Conservation (phyloP, 345 rosid species). For the Eucalyptus pauciflora region DNA sequence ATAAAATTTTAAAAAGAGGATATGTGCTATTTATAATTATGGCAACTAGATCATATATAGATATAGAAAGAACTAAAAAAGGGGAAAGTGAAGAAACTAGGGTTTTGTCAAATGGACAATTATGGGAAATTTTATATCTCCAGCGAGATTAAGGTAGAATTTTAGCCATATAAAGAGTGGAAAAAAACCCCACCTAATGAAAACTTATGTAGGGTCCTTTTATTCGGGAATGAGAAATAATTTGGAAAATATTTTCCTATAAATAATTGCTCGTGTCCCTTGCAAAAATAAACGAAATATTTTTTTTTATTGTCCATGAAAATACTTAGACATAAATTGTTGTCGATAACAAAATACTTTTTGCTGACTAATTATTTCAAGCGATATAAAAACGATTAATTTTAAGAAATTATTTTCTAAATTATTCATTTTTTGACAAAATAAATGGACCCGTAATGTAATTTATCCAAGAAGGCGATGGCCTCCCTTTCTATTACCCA, state of each 20-base stretch:
- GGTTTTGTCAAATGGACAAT: neutral
- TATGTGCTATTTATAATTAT: neutral
- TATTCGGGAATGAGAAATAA: neutral
- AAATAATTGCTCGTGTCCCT: neutral
- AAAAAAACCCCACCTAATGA: neutral
- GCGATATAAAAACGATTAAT: accelerated
- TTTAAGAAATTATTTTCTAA: neutral
- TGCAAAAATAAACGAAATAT: neutral
- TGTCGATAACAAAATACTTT: neutral
- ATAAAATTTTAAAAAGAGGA: neutral
- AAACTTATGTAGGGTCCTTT: neutral
- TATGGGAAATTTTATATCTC: neutral
- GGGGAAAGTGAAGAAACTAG: neutral
- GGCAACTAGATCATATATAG: neutral
- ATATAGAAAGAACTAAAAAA: neutral
- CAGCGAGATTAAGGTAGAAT: neutral
- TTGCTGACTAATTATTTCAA: neutral
- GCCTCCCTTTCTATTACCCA: neutral
- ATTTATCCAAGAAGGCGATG: neutral
- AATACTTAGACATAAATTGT: neutral
- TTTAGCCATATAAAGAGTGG: neutral
- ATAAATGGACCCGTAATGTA: neutral
- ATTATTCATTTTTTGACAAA: neutral
- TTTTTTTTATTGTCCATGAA: accelerated
- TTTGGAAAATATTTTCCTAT: neutral